phyloP scores from a whole-genome alignment of 2,329 filamentous ascomycete species.

The Venturia oleaginea region DNA sequence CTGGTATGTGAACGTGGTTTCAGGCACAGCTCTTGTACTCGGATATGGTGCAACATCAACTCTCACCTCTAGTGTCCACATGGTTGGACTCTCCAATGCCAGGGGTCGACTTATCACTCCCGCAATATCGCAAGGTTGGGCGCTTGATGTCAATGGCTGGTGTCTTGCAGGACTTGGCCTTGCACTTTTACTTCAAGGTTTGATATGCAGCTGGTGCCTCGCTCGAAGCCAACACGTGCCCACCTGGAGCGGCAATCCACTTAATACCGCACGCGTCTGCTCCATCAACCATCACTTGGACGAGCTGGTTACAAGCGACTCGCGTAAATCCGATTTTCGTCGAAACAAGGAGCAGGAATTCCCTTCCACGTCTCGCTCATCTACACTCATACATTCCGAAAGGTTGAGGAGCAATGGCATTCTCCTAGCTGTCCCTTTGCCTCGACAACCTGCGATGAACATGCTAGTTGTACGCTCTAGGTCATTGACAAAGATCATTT shows the following conservation, averaged over 20 bases:
- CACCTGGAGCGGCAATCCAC: constrained; percentile 11
- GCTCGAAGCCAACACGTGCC: neutral
- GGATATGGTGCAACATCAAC: constrained; percentile 1
- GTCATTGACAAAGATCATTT: neutral
- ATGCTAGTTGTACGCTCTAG: neutral
- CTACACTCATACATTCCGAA: neutral
- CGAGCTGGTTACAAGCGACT: neutral
- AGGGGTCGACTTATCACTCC: neutral
- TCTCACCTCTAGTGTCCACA: neutral
- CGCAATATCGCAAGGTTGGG: neutral
- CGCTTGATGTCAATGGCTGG: constrained; percentile 10
- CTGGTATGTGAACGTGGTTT: neutral
- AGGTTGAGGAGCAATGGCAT: too few relatives aligned
- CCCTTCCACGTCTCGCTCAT: neutral
- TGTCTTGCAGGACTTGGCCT: constrained; percentile 2
- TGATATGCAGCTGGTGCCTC: constrained; percentile 7
- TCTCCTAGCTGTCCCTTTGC: neutral
- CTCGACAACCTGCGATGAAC: neutral
- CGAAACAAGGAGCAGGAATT: neutral
- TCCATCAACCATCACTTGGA: too few relatives aligned
- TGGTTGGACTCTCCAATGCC: neutral
- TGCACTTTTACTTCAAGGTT: neutral
- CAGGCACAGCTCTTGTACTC: neutral
- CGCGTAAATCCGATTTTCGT: neutral
- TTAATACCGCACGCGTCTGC: constrained; percentile 2